Evolutionary conservation across 345 rosid genomes (phyloP).

Genomic region (Salix arbutifolia): DNA sequence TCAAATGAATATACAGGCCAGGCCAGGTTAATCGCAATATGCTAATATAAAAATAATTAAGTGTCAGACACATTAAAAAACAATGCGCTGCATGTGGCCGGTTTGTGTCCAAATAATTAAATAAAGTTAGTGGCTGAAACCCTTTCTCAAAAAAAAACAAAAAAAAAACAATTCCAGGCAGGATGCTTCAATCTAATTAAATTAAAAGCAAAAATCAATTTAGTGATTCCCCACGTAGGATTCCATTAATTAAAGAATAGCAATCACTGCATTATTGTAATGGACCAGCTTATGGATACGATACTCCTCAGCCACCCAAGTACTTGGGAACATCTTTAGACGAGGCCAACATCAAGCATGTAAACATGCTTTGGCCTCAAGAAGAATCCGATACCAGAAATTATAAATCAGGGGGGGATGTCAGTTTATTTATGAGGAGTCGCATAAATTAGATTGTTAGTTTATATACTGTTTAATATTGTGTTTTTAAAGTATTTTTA

Average conservation of each 20-base stretch:
- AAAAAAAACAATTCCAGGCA: neutral
- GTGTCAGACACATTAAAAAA: too few relatives aligned
- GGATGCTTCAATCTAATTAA: neutral
- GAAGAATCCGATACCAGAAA: neutral
- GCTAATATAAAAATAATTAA: too few relatives aligned
- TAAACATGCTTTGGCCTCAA: neutral
- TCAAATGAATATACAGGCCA: neutral
- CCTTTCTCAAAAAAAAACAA: neutral
- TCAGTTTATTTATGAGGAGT: too few relatives aligned
- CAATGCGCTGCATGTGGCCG: too few relatives aligned
- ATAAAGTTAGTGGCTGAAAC: neutral
- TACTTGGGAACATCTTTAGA: neutral
- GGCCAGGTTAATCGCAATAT: too few relatives aligned
- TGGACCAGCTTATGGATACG: neutral
- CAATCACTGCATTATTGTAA: neutral
- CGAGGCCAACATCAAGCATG: neutral
- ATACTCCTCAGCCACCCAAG: neutral
- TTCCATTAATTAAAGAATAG: neutral
- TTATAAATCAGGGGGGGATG: neutral
- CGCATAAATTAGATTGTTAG: neutral
- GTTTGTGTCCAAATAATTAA: too few relatives aligned
- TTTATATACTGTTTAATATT: too few relatives aligned
- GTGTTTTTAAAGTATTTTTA: too few relatives aligned
- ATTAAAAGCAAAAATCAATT: neutral
- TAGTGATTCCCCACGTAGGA: neutral